Percentiles rank a stretch among this genome's conserved stretches.
Conservation (phyloP, 768 basidiomycete species). For the Rhodotorula toruloides region DNA sequence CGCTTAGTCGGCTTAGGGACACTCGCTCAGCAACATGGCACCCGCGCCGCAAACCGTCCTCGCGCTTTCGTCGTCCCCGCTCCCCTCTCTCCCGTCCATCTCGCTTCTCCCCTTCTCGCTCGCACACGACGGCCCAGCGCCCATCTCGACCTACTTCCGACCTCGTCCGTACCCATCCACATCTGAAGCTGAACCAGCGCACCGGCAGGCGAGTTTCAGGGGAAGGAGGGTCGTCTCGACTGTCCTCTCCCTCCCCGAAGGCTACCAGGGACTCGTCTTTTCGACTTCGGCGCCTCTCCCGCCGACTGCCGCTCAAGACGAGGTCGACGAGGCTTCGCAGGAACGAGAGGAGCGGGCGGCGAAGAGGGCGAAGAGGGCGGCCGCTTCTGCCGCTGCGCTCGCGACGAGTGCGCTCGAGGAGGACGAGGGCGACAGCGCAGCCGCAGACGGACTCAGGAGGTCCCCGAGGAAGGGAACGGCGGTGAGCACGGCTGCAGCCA, state of each 20-base stretch:
- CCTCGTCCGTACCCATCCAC: constrained; percentile 12
- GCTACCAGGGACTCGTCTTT: constrained; percentile 20
- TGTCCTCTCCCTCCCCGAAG: background rate
- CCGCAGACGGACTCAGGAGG: background rate
- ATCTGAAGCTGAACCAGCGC: background rate
- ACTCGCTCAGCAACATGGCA: background rate
- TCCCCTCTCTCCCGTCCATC: constrained; percentile 2
- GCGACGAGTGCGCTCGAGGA: background rate
- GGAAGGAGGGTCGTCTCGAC: constrained; percentile 14
- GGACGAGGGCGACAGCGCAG: background rate
- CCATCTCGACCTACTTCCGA: constrained; percentile 25
- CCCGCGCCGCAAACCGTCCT: constrained; percentile 14
- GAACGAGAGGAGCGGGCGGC: constrained; percentile 8
- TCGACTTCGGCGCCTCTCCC: background rate
- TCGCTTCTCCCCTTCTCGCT: constrained; percentile 31
- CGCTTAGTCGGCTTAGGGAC: background rate
- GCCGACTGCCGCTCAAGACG: background rate
- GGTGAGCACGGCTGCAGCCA: constrained; percentile 11
- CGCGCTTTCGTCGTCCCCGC: background rate
- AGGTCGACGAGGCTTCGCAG: background rate
- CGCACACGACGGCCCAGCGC: constrained; percentile 18
- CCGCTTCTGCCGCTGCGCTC: background rate
- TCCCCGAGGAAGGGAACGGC: constrained; percentile 2
- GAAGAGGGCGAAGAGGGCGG: constrained; percentile 9
- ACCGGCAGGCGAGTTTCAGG: constrained; percentile 22